Percentiles rank a stretch among this genome's conserved stretches.
Evolutionary conservation across 768 basidiomycete genomes (phyloP).

Genomic region (Holtermanniella nyarrowii): DNA sequence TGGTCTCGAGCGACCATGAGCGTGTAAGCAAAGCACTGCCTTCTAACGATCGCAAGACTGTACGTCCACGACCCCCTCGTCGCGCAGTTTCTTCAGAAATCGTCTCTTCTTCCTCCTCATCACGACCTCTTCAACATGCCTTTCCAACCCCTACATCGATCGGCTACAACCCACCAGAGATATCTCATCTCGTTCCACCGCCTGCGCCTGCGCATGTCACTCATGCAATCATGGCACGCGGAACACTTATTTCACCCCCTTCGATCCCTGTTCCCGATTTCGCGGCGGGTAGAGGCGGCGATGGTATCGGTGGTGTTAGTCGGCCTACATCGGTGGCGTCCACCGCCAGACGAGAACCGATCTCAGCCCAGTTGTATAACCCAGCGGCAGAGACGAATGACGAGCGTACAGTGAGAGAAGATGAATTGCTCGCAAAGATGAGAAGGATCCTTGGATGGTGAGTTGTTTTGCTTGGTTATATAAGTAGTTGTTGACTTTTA

Average conservation of each 20-base stretch:
- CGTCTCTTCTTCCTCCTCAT: not conserved
- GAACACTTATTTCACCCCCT: not conserved
- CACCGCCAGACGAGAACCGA: no score
- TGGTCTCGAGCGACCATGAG: not conserved
- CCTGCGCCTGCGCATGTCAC: not conserved
- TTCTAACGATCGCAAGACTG: not conserved
- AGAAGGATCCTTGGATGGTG: slow-evolving; percentile 26
- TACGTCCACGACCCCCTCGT: slow-evolving; percentile 1
- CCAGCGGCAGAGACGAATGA: slow-evolving; percentile 2
- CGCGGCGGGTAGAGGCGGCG: slow-evolving; percentile 17
- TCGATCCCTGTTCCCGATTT: slow-evolving; percentile 17
- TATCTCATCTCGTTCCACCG: not conserved
- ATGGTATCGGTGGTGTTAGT: slow-evolving; percentile 17
- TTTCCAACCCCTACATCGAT: not conserved
- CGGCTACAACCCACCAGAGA: not conserved
- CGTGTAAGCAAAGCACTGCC: slow-evolving; percentile 2
- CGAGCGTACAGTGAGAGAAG: slow-evolving; percentile 3
- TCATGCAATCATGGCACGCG: not conserved
- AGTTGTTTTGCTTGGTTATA: slow-evolving; percentile 5
- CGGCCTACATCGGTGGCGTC: slow-evolving; percentile 2
- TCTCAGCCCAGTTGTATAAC: no score
- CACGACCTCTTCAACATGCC: no score
- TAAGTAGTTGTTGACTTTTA: slow-evolving; percentile 4
- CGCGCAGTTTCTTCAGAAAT: not conserved
- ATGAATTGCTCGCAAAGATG: slow-evolving; percentile 16